Evolutionary conservation across 768 basidiomycete species (phyloP).

Genomic region (Boletus huronensis): DNA sequence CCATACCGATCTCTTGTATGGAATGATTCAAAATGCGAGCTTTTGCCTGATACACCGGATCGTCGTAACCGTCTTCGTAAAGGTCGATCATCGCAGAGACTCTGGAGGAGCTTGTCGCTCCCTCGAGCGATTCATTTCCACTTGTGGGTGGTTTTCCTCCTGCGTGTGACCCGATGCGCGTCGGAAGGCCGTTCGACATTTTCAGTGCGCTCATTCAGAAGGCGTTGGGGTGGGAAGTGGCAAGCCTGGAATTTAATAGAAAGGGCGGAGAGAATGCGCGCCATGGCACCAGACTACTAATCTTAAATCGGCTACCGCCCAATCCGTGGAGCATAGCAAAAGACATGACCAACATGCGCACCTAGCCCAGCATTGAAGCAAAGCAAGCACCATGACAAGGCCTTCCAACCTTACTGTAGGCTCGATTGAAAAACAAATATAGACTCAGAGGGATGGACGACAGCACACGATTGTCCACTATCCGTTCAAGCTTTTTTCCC

Average conservation of each 20-base stretch:
- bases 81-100: conserved; percentile 20
- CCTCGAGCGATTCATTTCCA: not conserved
- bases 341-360: too few relatives aligned
- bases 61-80: conserved; percentile 35
- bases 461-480: not conserved
- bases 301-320: too few relatives aligned
- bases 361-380: too few relatives aligned
- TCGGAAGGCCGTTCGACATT: conserved; percentile 1
- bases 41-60: conserved; percentile 49
- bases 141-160: not conserved
- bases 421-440: not conserved
- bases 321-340: too few relatives aligned
- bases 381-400: too few relatives aligned
- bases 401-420: not conserved
- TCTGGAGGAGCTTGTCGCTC: not conserved
- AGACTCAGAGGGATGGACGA: not conserved
- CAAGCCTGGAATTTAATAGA: not conserved
- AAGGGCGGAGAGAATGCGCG: not conserved
- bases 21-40: conserved; percentile 45
- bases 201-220: not conserved
- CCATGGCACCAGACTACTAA: too few relatives aligned
- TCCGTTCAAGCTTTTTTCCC: conserved; percentile 13
- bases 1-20: conserved; percentile 56
- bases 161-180: not conserved
- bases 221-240: not conserved